These are phyloP conservation scores for Pseudogymnoascus sp. DNA, from an alignment of 2,329 filamentous ascomycete species.

Conservation along the genomic window DNA sequence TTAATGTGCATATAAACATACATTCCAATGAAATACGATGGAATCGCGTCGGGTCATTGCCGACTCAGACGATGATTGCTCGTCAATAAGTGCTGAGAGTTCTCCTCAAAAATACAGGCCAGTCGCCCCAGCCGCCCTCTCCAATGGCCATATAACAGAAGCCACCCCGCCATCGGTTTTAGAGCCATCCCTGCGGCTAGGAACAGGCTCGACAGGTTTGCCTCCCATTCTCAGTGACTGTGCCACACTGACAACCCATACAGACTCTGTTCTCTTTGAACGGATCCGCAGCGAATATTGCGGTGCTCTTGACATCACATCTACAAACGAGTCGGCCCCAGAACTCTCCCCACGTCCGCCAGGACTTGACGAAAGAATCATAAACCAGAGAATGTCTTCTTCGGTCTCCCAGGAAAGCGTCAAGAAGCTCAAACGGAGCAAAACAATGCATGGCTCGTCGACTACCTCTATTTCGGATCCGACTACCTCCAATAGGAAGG, in stretches of 20 bases:
- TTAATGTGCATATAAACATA: neutral
- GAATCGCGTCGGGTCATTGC: conserved; percentile 25
- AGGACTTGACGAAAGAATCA: conserved; percentile 2
- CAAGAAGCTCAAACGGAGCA: conserved; percentile 5
- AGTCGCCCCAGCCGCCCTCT: neutral
- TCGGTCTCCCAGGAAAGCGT: neutral
- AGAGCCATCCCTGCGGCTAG: neutral
- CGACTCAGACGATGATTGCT: conserved; percentile 28
- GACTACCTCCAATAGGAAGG: neutral
- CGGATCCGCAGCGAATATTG: conserved; percentile 8
- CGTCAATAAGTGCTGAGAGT: conserved; percentile 1
- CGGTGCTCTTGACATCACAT: neutral
- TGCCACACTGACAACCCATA: neutral
- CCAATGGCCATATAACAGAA: neutral
- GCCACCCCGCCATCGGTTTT: neutral
- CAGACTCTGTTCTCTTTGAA: conserved; percentile 10
- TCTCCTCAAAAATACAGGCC: neutral
- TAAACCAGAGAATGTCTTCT: conserved; percentile 9
- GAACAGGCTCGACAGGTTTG: conserved; percentile 10
- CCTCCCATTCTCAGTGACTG: neutral
- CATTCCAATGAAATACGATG: conserved; percentile 18
- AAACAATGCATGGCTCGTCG: conserved; percentile 4
- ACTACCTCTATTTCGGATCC: conserved; percentile 6
- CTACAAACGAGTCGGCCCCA: neutral
- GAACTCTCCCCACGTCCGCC: conserved; percentile 2